These are phyloP conservation scores for Aureobasidium sp. DNA, from an alignment of 2,329 filamentous ascomycete genomes.

Conservation along the genomic window DNA sequence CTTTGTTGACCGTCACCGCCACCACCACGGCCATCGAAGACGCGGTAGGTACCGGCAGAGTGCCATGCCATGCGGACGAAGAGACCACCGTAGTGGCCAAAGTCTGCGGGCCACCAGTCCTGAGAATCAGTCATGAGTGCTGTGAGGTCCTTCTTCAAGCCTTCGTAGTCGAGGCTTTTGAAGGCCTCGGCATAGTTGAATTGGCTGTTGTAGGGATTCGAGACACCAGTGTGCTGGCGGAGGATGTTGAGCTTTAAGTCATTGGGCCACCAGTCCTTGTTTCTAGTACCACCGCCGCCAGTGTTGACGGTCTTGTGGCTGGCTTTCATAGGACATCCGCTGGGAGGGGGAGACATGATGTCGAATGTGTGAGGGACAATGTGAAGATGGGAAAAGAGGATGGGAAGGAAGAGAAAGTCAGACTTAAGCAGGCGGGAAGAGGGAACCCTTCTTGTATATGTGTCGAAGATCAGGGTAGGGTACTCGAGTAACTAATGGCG, in stretches of 20 bases:
- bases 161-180: conserved; percentile 61
- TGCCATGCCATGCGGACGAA: conserved; percentile 80
- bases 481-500: not conserved
- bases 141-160: conserved; percentile 65
- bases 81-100: conserved; percentile 71
- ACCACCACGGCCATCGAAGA: conserved; percentile 65
- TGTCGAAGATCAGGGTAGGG: not conserved
- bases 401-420: not conserved
- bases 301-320: conserved; percentile 18
- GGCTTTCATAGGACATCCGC: conserved; percentile 24
- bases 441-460: not conserved
- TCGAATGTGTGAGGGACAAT: not conserved
- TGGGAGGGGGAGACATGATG: conserved; percentile 17
- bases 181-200: conserved; percentile 68
- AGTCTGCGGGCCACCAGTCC: conserved; percentile 76
- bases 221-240: conserved; percentile 57
- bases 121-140: conserved; percentile 68
- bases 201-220: conserved; percentile 53
- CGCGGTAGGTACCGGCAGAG: conserved; percentile 69
- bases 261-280: conserved; percentile 67
- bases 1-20: conserved; percentile 68
- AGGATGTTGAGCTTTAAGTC: conserved; percentile 61
- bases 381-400: not conserved
- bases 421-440: not conserved
- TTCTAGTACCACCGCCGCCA: conserved; percentile 50